These are phyloP conservation scores for Darksidea phi DNA, from an alignment of 495 filamentous ascomycete genomes.

Conservation along the genomic window DNA sequence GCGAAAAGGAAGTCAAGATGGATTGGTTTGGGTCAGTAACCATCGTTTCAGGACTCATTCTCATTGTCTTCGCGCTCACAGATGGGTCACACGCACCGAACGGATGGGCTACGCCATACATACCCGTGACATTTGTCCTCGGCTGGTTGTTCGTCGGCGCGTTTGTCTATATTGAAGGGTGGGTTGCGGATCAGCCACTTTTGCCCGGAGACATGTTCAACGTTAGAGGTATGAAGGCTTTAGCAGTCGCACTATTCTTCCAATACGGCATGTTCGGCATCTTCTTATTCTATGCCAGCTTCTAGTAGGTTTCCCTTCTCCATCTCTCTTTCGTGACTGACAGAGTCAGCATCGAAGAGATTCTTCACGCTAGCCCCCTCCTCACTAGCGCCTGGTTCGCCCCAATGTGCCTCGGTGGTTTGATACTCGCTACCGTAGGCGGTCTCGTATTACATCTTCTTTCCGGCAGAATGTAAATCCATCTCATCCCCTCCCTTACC, in stretches of 20 bases:
- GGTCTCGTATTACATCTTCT: slow-evolving; percentile 77
- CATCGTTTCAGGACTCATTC: slow-evolving; percentile 64
- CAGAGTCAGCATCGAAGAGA: slow-evolving; percentile 57
- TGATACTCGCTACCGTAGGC: slow-evolving; percentile 66
- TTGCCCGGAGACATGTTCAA: slow-evolving; percentile 73
- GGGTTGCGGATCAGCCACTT: slow-evolving; percentile 69
- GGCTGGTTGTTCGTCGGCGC: slow-evolving; percentile 57
- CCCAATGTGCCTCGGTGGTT: slow-evolving; percentile 74
- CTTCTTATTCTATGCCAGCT: slow-evolving; percentile 72
- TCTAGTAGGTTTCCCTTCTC: slow-evolving; percentile 61
- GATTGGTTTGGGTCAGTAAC: slow-evolving; percentile 67
- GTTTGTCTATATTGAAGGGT: slow-evolving; percentile 73
- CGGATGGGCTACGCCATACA: slow-evolving; percentile 73
- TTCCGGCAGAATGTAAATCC: slow-evolving; percentile 54
- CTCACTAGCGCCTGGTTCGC: slow-evolving; percentile 75
- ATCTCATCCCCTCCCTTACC: neutral
- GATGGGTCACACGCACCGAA: slow-evolving; percentile 67
- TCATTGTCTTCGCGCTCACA: slow-evolving; percentile 78
- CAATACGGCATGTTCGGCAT: slow-evolving; percentile 75
- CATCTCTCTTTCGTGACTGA: neutral
- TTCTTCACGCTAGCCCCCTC: slow-evolving; percentile 65
- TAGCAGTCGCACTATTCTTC: slow-evolving; percentile 67
- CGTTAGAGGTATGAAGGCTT: slow-evolving; percentile 68
- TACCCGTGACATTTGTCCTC: slow-evolving; percentile 59
- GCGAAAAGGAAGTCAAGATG: slow-evolving; percentile 55